Evolutionary conservation across 2,329 filamentous ascomycete genomes (phyloP).

Genomic region (Xylariales sp.): DNA sequence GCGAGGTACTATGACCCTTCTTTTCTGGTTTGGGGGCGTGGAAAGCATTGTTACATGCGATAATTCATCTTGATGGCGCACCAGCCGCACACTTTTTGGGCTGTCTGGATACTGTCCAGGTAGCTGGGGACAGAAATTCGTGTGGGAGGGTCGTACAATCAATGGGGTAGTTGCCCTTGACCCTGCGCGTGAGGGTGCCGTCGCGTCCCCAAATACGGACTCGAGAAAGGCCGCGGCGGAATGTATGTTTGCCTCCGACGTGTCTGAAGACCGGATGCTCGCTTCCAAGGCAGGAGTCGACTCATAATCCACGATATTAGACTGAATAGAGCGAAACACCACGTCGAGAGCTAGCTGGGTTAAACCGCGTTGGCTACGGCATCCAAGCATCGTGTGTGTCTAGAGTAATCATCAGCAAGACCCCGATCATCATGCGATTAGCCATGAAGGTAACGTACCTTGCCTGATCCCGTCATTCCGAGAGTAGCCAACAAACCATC

Average conservation of each 20-base stretch:
- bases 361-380: constrained; percentile 84
- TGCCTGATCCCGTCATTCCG: constrained; percentile 94
- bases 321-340: constrained; percentile 83
- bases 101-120: constrained; percentile 49
- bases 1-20: constrained; percentile 5
- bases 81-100: constrained; percentile 60
- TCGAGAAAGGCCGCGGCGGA: constrained; percentile 83
- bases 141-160: constrained; percentile 66
- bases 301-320: constrained; percentile 73
- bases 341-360: constrained; percentile 93
- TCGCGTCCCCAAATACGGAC: constrained; percentile 75
- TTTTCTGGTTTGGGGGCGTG: constrained; percentile 46
- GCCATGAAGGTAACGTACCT: constrained; percentile 66
- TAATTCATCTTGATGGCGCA: constrained; percentile 50
- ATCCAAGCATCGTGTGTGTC: constrained; percentile 97
- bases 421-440: not conserved
- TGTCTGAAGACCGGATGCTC: constrained; percentile 80
- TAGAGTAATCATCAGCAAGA: constrained; percentile 53
- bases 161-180: constrained; percentile 78
- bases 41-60: constrained; percentile 43
- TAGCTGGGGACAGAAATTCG: constrained; percentile 41
- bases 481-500: constrained; percentile 92
- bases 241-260: constrained; percentile 82
- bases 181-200: constrained; percentile 66
- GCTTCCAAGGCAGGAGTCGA: constrained; percentile 72